Evolutionary conservation across 257 asterid species (phyloP), one percentile per base, ranked within the genome.

Genomic region (Nicotiana knightiana): DNA sequence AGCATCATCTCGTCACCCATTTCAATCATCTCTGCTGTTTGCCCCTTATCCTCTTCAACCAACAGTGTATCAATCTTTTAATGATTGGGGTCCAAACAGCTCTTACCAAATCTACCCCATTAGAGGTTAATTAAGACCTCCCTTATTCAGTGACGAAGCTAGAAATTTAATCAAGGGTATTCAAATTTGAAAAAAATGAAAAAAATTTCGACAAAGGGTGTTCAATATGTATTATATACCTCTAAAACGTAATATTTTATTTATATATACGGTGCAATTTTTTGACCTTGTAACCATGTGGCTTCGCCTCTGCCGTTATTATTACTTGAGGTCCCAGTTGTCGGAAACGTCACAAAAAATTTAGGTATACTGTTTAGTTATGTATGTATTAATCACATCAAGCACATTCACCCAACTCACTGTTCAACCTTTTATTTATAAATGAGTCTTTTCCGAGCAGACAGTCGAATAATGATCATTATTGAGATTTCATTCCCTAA

Each of bases 1-100:
- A 43, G 61, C 3, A 61, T 63, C 75, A 58, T 70, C 59, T 30
- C 59, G 37, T 37, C 76, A 39, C 21, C 58, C 43, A 81, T 58
- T 62, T 43, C 61, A 39, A 63, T 80, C 53, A 46, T 75, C 63
- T 75, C 80, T 16, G 54, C 80, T 51, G 75, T 37, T 82, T 67
- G 81, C 58, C 37, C 46, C 79, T 82, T 71, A 82, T 70, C 84
- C 57, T 70, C 32, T 61, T 62, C 84, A 73, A 82, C 84, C 61
- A 59, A 81, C 84, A 21, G 5, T 68, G 35, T 39, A 58, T 81
- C 68, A 35, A 80, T 76, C 80, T 51, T 35, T 77, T 76, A 48
- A 83, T 54, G 53, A 21, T 35, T 76, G 48, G 85, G 85, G 67
- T 63, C 85, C 82, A 30, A 58, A 5, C 82, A 61, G 39, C 67